Conservation (phyloP, 2,329 filamentous ascomycete species). For the Microsporum audouinii region DNA sequence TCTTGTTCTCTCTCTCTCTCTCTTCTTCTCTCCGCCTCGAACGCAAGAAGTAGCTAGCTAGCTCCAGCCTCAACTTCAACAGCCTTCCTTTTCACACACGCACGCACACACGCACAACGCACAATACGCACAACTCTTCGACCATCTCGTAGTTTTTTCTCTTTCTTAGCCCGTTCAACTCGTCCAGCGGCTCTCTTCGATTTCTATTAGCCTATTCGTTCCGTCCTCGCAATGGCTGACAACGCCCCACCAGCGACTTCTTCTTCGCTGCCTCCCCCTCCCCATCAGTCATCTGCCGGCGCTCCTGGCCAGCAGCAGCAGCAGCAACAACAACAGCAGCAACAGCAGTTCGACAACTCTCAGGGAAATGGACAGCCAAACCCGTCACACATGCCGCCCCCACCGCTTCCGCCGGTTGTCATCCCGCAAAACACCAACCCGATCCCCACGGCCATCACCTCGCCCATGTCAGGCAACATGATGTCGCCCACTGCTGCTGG, state of each 20-base stretch:
- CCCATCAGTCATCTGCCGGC: constrained; percentile 52
- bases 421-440: constrained; percentile 96
- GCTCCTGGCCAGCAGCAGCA: constrained; percentile 46
- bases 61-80: constrained; percentile 2
- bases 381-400: constrained; percentile 73
- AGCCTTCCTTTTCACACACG: background rate
- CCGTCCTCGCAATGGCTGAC: constrained; percentile 57
- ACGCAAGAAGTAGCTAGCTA: background rate
- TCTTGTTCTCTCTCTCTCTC: constrained; percentile 3
- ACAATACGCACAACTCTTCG: background rate
- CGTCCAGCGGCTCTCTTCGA: background rate
- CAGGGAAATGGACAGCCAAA: constrained; percentile 56
- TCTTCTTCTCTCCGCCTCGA: constrained; percentile 18
- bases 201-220: constrained; percentile 8
- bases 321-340: constrained; percentile 13
- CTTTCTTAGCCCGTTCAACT: background rate
- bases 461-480: constrained; percentile 65
- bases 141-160: background rate
- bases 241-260: constrained; percentile 51
- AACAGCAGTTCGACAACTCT: constrained; percentile 55
- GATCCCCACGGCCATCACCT: constrained; percentile 84
- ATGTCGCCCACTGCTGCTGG: constrained; percentile 77
- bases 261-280: constrained; percentile 57
- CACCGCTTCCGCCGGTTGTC: constrained; percentile 67
- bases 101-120: background rate